Percentiles rank a stretch among this genome's conserved stretches.
Evolutionary conservation across 495 filamentous ascomycete species (phyloP).

Genomic region (Penicillium arizonense): DNA sequence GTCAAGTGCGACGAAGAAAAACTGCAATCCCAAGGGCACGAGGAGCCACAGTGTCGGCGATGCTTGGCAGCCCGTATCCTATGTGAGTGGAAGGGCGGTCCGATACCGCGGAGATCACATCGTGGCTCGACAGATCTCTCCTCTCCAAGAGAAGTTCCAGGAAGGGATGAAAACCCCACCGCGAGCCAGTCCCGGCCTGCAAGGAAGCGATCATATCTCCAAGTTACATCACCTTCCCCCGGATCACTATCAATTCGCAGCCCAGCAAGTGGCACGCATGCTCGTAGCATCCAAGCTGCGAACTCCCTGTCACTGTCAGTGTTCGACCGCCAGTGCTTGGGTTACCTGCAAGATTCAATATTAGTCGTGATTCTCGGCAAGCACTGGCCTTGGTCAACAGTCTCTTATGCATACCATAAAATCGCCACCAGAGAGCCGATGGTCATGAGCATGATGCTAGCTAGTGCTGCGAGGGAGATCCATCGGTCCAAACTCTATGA

Average conservation of each 20-base stretch:
- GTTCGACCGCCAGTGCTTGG: constrained; percentile 28
- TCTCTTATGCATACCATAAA: constrained; percentile 32
- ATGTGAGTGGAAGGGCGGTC: constrained; percentile 33
- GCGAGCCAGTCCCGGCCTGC: neutral
- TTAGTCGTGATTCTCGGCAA: constrained; percentile 33
- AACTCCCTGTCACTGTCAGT: constrained; percentile 28
- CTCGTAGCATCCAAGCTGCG: constrained; percentile 20
- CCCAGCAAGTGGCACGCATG: neutral
- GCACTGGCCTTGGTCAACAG: constrained; percentile 35
- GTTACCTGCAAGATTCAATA: constrained; percentile 29
- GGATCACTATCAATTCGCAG: neutral
- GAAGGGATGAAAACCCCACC: neutral
- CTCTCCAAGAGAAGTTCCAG: constrained; percentile 1
- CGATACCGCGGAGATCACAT: constrained; percentile 23
- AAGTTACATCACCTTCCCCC: neutral
- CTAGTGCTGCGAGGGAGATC: constrained; percentile 30
- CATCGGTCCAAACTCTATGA: constrained; percentile 24
- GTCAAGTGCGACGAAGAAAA: constrained; percentile 39
- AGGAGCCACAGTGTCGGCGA: constrained; percentile 32
- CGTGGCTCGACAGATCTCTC: neutral
- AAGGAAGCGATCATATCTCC: neutral
- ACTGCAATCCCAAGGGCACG: constrained; percentile 13
- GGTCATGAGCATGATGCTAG: constrained; percentile 38
- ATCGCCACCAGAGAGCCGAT: constrained; percentile 32
- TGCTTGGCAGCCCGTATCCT: constrained; percentile 25